These are phyloP conservation scores for Ramularia collo-cygni DNA, from an alignment of 2,329 filamentous ascomycete genomes.

Conservation along the genomic window DNA sequence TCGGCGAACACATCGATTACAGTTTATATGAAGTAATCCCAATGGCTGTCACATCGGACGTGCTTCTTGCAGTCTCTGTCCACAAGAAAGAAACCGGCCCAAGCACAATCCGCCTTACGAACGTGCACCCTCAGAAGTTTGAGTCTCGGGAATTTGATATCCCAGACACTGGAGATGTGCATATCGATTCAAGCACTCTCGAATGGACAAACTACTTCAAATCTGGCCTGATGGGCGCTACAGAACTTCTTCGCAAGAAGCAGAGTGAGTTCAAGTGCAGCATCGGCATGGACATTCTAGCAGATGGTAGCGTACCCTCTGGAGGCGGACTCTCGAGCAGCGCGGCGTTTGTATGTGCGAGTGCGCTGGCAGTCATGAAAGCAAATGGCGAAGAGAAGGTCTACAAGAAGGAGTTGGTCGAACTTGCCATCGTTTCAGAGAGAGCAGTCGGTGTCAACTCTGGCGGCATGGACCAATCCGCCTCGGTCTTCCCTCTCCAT, in stretches of 20 bases:
- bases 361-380: constrained; percentile 77
- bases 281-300: constrained; percentile 75
- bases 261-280: constrained; percentile 55
- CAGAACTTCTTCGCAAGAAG: constrained; percentile 68
- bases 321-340: constrained; percentile 91
- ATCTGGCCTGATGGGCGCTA: constrained; percentile 74
- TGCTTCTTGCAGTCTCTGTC: constrained; percentile 70
- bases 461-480: constrained; percentile 96
- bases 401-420: constrained; percentile 85
- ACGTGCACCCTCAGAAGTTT: constrained; percentile 71
- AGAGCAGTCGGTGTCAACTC: constrained; percentile 93
- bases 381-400: constrained; percentile 73
- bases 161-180: constrained; percentile 46
- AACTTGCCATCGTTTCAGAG: constrained; percentile 91
- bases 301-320: constrained; percentile 86
- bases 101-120: constrained; percentile 67
- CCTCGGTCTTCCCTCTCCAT: constrained; percentile 84
- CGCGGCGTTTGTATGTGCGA: constrained; percentile 87
- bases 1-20: constrained; percentile 99
- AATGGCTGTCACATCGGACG: constrained; percentile 89
- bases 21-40: constrained; percentile 92
- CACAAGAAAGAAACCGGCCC: constrained; percentile 47
- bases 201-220: constrained; percentile 99
- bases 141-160: constrained; percentile 67
- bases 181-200: constrained; percentile 74